Evolutionary conservation across 2,329 filamentous ascomycete species (phyloP), one percentile per base, ranked within the genome.

Genomic region (Scedosporium aurantiacum): DNA sequence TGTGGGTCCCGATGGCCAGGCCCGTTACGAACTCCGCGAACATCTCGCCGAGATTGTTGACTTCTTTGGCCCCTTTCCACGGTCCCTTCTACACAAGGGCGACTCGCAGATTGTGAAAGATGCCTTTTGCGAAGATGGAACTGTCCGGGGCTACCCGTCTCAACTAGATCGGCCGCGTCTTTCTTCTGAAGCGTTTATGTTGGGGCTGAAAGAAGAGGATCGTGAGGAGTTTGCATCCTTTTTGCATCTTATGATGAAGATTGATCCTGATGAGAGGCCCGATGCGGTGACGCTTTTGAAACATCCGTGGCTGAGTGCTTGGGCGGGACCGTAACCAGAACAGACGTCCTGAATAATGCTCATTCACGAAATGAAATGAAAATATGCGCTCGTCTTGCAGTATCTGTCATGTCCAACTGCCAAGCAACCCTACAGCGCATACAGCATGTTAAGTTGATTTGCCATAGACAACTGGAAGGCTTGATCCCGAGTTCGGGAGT

Each of bases 31-130:
- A 43, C 55, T 63, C 4, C 62, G 58, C 55, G 10, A 41, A 56
- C 65, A 66, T n/a, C 47, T 67, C 2, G 21, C 37, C 3, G 64
- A 67, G 61, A 64, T 66, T 27, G 54, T 65, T n/a, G 63, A 64
- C 40, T 58, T 66, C 3, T 64, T 65, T 43, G 63, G 65, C 1
- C 65, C 65, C 0, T 65, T 67, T 25, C 64, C 66, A 0, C 63
- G 45, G 27, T 25, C 52, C 3, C 45, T 67, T 1, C 60, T 67
- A 3, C 52, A 64, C 2, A 61, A 62, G 14, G 65, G 59, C 16
- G 59, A 66, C 6, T 43, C 37, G 8, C 47, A 65, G 6, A 12
- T 65, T 6, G 60, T 65, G 1, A 2, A 32, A 1, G 43, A 61
- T 0, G 6, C 61, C 3, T 67, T 67, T 16, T 37, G 61, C 12